These are phyloP conservation scores for Yamadazyma kitorensis DNA, from an alignment of 805 yeast species.

Conservation along the genomic window DNA sequence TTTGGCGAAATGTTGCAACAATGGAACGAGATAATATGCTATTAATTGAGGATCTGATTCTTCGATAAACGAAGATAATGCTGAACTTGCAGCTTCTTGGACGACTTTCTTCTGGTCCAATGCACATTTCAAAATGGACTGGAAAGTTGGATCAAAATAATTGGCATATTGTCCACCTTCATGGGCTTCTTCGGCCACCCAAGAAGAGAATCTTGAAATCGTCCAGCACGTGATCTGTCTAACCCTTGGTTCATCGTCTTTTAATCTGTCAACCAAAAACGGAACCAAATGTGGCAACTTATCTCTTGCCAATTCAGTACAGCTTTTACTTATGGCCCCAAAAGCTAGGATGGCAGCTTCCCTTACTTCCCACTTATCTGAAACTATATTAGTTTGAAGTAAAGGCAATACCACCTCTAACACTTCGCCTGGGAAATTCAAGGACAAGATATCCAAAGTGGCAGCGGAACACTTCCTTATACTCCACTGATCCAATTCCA, in stretches of 20 bases:
- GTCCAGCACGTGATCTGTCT: slow-evolving; percentile 97
- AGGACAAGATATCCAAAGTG: slow-evolving; percentile 78
- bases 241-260: slow-evolving; percentile 77
- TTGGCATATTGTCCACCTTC: slow-evolving; percentile 59
- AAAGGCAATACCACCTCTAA: slow-evolving; percentile 69
- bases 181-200: slow-evolving; percentile 74
- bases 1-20: slow-evolving; percentile 64
- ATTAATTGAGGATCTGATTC: slow-evolving; percentile 62
- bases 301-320: slow-evolving; percentile 64
- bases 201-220: slow-evolving; percentile 73
- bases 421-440: slow-evolving; percentile 63
- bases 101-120: slow-evolving; percentile 85
- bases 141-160: slow-evolving; percentile 74
- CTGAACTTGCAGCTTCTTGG: slow-evolving; percentile 92
- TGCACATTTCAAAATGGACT: slow-evolving; percentile 70
- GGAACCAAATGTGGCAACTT: slow-evolving; percentile 82
- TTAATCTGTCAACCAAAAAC: slow-evolving; percentile 73
- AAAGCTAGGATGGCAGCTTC: slow-evolving; percentile 93
- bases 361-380: slow-evolving; percentile 80
- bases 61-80: slow-evolving; percentile 82
- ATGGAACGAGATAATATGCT: slow-evolving; percentile 59
- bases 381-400: slow-evolving; percentile 64
- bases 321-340: slow-evolving; percentile 93
- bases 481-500: slow-evolving; percentile 80
- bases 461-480: slow-evolving; percentile 94